A percentile compares a stretch with the other conserved stretches of the same genome.
phyloP scores from a whole-genome alignment of 768 basidiomycete genomes.

The Symmetrospora coprosmae region DNA sequence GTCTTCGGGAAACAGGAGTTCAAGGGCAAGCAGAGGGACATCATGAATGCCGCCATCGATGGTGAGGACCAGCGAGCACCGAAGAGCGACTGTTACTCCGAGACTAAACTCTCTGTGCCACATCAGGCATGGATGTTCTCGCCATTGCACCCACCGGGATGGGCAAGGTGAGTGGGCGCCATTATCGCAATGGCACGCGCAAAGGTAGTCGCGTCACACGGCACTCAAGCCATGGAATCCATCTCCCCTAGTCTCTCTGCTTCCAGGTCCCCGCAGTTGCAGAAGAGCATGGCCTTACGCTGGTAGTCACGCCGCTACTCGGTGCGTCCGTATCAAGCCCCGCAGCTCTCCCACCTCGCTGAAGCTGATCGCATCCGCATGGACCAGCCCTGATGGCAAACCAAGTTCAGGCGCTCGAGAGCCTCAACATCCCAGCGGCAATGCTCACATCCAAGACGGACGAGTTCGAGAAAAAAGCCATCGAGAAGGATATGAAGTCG shows the following conservation, averaged over 20 bases:
- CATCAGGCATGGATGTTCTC: slow-evolving; percentile 40
- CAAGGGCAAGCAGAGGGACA: slow-evolving; percentile 63
- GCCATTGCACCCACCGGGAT: slow-evolving; percentile 61
- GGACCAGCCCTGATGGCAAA: slow-evolving; percentile 23
- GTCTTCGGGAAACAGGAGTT: slow-evolving; percentile 57
- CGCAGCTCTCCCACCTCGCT: slow-evolving; percentile 3
- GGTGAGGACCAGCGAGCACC: neutral
- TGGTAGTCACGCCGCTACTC: slow-evolving; percentile 10
- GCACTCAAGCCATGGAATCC: neutral
- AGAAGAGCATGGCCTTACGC: slow-evolving; percentile 42
- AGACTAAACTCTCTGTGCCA: neutral
- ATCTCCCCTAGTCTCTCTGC: slow-evolving; percentile 42
- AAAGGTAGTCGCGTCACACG: slow-evolving; percentile 32
- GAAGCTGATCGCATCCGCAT: neutral
- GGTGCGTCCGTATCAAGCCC: neutral
- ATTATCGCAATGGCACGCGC: no score
- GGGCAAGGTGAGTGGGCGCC: slow-evolving; percentile 61
- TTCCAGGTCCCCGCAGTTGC: slow-evolving; percentile 70
- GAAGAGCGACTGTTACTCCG: neutral
- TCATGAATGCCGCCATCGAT: slow-evolving; percentile 53
- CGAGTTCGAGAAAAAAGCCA: slow-evolving; percentile 45
- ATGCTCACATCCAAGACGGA: slow-evolving; percentile 56
- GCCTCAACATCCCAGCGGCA: slow-evolving; percentile 47
- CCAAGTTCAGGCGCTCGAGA: slow-evolving; percentile 23
- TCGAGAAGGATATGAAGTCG: slow-evolving; percentile 49